These are phyloP conservation scores for Lenzites betulinus DNA, from an alignment of 768 basidiomycete genomes.

Conservation along the genomic window DNA sequence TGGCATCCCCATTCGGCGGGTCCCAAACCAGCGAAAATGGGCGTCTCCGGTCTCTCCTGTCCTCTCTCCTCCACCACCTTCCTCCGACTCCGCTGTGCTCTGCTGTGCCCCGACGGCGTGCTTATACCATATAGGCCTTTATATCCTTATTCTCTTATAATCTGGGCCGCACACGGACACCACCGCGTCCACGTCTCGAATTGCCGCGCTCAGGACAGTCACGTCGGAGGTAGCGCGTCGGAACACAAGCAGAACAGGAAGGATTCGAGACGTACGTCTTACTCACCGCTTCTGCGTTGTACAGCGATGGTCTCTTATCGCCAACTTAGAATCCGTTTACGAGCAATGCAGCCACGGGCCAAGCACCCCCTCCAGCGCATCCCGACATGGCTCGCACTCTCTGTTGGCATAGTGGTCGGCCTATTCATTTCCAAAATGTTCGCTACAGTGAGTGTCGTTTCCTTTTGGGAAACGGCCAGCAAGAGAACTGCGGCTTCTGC, in stretches of 20 bases:
- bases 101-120: neutral
- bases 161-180: neutral
- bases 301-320: conserved; percentile 14
- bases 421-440: conserved; percentile 30
- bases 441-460: conserved; percentile 24
- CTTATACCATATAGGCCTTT: conserved; percentile 8
- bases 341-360: conserved; percentile 29
- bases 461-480: neutral
- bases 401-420: conserved; percentile 31
- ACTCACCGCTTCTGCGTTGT: conserved; percentile 1
- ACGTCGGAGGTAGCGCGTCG: conserved; percentile 18
- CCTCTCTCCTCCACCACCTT: neutral
- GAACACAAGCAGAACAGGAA: conserved; percentile 4
- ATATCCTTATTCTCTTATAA: conserved; percentile 15
- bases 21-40: conserved; percentile 12
- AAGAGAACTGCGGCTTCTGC: neutral
- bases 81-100: neutral
- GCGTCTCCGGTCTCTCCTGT: conserved; percentile 1
- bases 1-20: neutral
- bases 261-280: conserved; percentile 10
- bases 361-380: conserved; percentile 30
- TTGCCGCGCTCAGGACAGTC: neutral
- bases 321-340: conserved; percentile 7
- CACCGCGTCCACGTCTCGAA: neutral
- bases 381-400: conserved; percentile 33